phyloP scores from a whole-genome alignment of 768 basidiomycete genomes.

The Megacollybia marginata region DNA sequence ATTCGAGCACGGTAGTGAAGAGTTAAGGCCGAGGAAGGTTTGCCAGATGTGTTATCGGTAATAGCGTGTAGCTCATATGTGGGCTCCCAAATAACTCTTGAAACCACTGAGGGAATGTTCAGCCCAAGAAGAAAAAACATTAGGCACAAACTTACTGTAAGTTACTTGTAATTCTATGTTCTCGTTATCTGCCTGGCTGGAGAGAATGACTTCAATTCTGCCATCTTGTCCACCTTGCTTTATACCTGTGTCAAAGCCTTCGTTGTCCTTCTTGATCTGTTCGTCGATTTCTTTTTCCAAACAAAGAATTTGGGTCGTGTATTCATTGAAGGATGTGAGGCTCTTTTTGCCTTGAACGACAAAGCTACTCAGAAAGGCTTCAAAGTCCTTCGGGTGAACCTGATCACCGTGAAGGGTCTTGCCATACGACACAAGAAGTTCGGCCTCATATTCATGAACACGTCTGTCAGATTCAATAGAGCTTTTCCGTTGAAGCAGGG shows the following conservation, averaged over 20 bases:
- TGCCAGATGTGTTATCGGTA: constrained; percentile 25
- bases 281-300: constrained; percentile 29
- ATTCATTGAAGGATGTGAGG: constrained; percentile 21
- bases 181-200: constrained; percentile 25
- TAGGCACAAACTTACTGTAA: constrained; percentile 34
- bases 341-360: constrained; percentile 29
- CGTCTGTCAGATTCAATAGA: constrained; percentile 29
- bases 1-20: constrained; percentile 52
- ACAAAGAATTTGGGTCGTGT: constrained; percentile 36
- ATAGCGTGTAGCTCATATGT: constrained; percentile 54
- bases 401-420: constrained; percentile 33
- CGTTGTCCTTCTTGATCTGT: constrained; percentile 25
- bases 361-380: constrained; percentile 33
- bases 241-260: constrained; percentile 11
- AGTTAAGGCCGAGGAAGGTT: constrained; percentile 33
- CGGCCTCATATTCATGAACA: constrained; percentile 32
- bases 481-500: constrained; percentile 26
- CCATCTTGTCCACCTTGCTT: constrained; percentile 8
- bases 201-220: constrained; percentile 30
- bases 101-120: constrained; percentile 33
- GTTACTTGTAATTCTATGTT: constrained; percentile 39
- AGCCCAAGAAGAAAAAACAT: background rate
- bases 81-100: constrained; percentile 41
- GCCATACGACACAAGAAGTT: constrained; percentile 36
- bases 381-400: constrained; percentile 32